These are phyloP conservation scores for Apophysomyces variabilis DNA, from an alignment of 371 early-diverging fungal species.

Conservation along the genomic window DNA sequence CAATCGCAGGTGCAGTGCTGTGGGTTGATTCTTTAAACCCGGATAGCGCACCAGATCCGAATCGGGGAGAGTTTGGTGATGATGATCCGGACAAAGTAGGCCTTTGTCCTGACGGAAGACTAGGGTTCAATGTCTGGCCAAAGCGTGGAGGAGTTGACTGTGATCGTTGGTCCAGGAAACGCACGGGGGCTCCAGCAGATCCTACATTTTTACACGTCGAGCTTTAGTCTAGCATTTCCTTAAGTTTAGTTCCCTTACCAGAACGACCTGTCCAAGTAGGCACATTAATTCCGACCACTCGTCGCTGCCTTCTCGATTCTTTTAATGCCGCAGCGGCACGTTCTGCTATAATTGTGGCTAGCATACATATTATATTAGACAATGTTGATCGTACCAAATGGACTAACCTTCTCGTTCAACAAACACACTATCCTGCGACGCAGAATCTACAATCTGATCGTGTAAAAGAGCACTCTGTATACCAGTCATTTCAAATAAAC, in stretches of 20 bases:
- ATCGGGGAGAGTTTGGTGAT: constrained; percentile 20
- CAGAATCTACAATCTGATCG: constrained; percentile 81
- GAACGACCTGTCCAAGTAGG: constrained; percentile 78
- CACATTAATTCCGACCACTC: constrained; percentile 48
- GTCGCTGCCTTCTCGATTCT: constrained; percentile 18
- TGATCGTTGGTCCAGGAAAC: constrained; percentile 14
- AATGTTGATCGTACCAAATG: neutral
- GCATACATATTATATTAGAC: constrained; percentile 1
- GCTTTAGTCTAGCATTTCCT: neutral
- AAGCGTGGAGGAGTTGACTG: constrained; percentile 51
- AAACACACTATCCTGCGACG: constrained; percentile 64
- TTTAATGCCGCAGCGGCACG: constrained; percentile 60
- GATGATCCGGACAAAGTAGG: neutral
- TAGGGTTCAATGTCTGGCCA: constrained; percentile 40
- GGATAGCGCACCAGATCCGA: constrained; percentile 47
- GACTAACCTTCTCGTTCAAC: constrained; percentile 77
- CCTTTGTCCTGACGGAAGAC: constrained; percentile 18
- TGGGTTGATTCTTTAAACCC: constrained; percentile 33
- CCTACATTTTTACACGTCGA: constrained; percentile 11
- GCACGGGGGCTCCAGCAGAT: constrained; percentile 59
- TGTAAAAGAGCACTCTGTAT: constrained; percentile 88
- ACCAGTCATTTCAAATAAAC: constrained; percentile 80
- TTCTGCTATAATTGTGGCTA: constrained; percentile 60
- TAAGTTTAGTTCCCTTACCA: constrained; percentile 27
- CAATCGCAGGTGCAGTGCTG: constrained; percentile 14